phyloP scores from a whole-genome alignment of 164 flowering plant genomes.

The Macadamia tetraphylla region DNA sequence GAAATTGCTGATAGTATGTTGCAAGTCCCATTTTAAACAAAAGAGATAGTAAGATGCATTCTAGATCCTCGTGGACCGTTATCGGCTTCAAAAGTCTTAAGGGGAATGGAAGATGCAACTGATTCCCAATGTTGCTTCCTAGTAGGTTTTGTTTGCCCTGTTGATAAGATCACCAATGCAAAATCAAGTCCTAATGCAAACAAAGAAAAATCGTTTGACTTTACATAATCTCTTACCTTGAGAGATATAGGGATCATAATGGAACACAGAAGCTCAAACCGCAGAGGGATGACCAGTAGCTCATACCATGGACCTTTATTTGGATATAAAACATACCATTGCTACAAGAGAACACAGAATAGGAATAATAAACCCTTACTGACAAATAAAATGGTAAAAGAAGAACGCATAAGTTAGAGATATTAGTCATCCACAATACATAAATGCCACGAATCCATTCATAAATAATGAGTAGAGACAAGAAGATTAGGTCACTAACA shows the following conservation, averaged over 20 bases:
- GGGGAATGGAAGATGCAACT: not conserved
- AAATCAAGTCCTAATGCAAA: not conserved
- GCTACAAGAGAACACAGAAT: conserved; percentile 39
- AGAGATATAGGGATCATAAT: conserved; percentile 99
- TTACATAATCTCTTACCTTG: conserved; percentile 44
- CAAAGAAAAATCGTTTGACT: too few relatives aligned
- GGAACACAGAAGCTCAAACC: conserved; percentile 99
- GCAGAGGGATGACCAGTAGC: conserved; percentile 83
- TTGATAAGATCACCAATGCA: not conserved
- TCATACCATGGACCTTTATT: conserved; percentile 94
- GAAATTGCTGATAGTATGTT: too few relatives aligned
- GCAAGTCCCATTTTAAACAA: too few relatives aligned
- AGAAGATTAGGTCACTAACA: too few relatives aligned
- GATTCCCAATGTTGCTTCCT: not conserved
- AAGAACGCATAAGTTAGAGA: too few relatives aligned
- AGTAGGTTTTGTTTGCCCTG: not conserved
- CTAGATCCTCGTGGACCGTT: too few relatives aligned
- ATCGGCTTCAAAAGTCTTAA: not conserved
- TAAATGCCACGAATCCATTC: too few relatives aligned
- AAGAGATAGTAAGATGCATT: too few relatives aligned
- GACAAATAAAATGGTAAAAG: not conserved
- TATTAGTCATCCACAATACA: too few relatives aligned
- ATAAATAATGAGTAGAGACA: too few relatives aligned
- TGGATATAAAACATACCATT: conserved; percentile 94
- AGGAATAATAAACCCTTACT: not conserved